phyloP scores from a whole-genome alignment of 768 basidiomycete genomes.

The button mushroom (Agaricus bisporus) region DNA sequence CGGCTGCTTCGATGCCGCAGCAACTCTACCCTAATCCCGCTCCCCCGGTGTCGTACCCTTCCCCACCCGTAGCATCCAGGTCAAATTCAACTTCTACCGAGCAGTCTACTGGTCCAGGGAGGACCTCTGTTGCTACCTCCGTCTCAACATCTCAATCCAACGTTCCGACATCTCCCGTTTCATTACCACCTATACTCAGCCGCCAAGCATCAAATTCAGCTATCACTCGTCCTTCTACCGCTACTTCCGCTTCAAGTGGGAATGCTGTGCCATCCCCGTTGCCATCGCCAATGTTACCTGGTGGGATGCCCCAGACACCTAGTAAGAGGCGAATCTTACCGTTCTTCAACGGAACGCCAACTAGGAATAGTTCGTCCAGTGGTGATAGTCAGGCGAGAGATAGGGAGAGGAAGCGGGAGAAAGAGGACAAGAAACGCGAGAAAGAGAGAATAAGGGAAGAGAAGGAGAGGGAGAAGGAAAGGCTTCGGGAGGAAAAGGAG shows the following conservation, averaged over 20 bases:
- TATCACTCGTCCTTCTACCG: background rate
- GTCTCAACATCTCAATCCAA: constrained; percentile 12
- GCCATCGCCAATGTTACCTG: background rate
- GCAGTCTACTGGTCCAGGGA: constrained; percentile 14
- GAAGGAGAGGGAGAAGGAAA: constrained; percentile 3
- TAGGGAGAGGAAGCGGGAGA: background rate
- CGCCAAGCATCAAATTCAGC: background rate
- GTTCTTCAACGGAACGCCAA: background rate
- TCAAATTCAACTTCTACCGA: constrained; percentile 8
- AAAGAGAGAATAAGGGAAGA: background rate
- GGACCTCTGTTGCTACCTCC: constrained; percentile 11
- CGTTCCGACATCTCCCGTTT: background rate
- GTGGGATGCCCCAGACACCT: background rate
- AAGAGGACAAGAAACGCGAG: background rate
- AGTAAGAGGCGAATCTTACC: constrained; percentile 8
- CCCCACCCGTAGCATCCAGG: constrained; percentile 2
- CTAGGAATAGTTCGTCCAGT: constrained; percentile 1
- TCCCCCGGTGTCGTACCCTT: background rate
- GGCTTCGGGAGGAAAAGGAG: background rate
- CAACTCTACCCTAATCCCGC: background rate
- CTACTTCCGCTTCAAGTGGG: background rate
- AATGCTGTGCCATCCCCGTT: background rate
- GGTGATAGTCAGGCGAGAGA: background rate
- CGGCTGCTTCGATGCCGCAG: too few species aligned
- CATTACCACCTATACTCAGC: background rate